Conservation (phyloP, 192 early-diverging fungal genomes). For the Ramicandelaber brevisporus region DNA sequence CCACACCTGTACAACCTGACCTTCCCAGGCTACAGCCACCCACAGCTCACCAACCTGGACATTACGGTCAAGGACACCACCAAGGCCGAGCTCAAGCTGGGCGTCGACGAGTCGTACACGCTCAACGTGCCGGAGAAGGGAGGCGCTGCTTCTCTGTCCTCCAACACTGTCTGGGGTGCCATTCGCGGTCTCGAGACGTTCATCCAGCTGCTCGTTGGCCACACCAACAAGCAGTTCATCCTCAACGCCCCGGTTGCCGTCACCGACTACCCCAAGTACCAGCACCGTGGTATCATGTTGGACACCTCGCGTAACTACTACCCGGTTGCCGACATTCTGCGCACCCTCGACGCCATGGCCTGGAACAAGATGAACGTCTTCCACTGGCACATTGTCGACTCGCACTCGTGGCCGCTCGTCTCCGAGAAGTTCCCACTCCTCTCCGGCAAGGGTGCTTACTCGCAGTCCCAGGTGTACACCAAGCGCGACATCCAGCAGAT, state of each 20-base stretch:
- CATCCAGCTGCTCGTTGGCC: conserved; percentile 28
- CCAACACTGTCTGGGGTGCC: conserved; percentile 36
- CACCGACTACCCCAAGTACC: conserved; percentile 28
- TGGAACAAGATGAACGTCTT: conserved; percentile 53
- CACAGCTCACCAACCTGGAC: conserved; percentile 10
- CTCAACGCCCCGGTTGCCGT: conserved; percentile 27
- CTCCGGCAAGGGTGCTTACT: conserved; percentile 34
- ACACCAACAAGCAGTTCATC: conserved; percentile 15
- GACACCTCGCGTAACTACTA: conserved; percentile 47
- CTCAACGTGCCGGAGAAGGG: conserved; percentile 24
- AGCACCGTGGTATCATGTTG: conserved; percentile 39
- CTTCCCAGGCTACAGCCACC: not conserved
- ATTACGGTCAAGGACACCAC: conserved; percentile 17
- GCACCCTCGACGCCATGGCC: conserved; percentile 38
- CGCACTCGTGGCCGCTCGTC: conserved; percentile 45
- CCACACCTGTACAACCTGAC: conserved; percentile 14
- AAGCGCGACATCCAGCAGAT: conserved; percentile 40
- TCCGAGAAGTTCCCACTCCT: conserved; percentile 31
- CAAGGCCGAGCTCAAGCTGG: conserved; percentile 21
- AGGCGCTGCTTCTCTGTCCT: conserved; percentile 21
- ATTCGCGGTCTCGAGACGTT: conserved; percentile 45
- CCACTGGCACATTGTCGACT: conserved; percentile 54
- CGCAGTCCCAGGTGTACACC: conserved; percentile 31
- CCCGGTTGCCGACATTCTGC: conserved; percentile 21
- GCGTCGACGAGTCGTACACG: conserved; percentile 44